Base-by-base conservation (phyloP, 148 eudicot species). In the Persicaria maculosa region DNA sequence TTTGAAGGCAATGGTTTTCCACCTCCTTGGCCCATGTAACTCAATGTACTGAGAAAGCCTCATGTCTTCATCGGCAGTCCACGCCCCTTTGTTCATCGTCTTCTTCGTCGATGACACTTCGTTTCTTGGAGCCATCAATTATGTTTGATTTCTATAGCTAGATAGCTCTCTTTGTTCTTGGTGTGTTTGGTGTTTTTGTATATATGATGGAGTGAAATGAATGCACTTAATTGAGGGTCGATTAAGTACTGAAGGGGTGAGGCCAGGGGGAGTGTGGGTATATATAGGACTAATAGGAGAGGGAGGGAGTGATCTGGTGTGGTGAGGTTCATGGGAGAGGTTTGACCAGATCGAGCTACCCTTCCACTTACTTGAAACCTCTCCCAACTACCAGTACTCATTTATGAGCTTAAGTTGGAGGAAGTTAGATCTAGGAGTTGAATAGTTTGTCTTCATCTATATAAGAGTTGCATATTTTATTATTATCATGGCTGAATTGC, bases 61-160 rank as follows among this genome's bases (percentile, higher is more conserved):
- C 76, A 71, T 50, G 70, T 90, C 92, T 79, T 90, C 96, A 11
- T 90, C 96, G 20, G 85, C 81, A 16, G 90, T 90, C 92, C 96
- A 90, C 36, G 89, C 82, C 72, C 96, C 96, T 71, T 81, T 86
- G 85, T 84, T 86, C 74, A 81, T 22, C 52, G 73, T 79, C 71
- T 72, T 84, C 64, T 74, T 79, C 16, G 12, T 48, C 8, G 3
- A 8, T 12, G 14, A 43, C 47, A 67, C 50, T 48, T 74, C 75
- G 43, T 40, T 47, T 69, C 75, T 68, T 1, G 69, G 80, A 50
- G 82, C 74, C 82, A 76, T 80, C 40, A 31, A 31, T 50, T 70
- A 54, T 55, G 19, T 44, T 16, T 22, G 52, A 8, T 57, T 16
- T 57, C 62, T 57, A n/a, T 57, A 10, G 16, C 19, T 57, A 15